Conservation (phyloP, 1,284 basidiomycete species). For the Ceratobasidium theobromae region DNA sequence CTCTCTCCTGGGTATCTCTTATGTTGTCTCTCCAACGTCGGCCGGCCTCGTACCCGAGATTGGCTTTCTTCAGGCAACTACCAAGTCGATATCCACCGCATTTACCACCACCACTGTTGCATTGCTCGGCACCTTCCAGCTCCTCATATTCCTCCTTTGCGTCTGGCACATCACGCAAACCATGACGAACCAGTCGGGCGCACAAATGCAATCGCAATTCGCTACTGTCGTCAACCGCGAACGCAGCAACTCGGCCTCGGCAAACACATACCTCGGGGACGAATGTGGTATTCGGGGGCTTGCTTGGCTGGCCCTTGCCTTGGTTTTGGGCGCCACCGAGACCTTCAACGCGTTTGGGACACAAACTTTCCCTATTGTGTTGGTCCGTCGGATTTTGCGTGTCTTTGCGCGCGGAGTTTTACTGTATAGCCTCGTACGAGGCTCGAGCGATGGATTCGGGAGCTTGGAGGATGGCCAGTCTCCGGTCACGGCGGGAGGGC, state of each 20-base stretch:
- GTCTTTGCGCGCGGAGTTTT: slow-evolving; percentile 56
- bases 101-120: slow-evolving; percentile 61
- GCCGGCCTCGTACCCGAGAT: slow-evolving; percentile 45
- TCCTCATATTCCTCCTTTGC: slow-evolving; percentile 56
- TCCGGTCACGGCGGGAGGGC: not conserved
- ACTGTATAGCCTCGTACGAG: slow-evolving; percentile 62
- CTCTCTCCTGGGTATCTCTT: slow-evolving; percentile 62
- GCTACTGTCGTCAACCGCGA: too few species aligned
- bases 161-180: slow-evolving; percentile 56
- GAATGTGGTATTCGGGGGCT: slow-evolving; percentile 39
- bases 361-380: slow-evolving; percentile 52
- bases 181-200: slow-evolving; percentile 46
- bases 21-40: slow-evolving; percentile 37
- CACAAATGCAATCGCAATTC: too few species aligned
- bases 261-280: slow-evolving; percentile 14
- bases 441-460: slow-evolving; percentile 49
- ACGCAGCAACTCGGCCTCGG: slow-evolving; percentile 8
- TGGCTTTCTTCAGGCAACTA: slow-evolving; percentile 47
- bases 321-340: slow-evolving; percentile 64
- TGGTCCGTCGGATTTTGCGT: slow-evolving; percentile 60
- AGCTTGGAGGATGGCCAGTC: slow-evolving; percentile 1
- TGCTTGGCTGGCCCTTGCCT: slow-evolving; percentile 63
- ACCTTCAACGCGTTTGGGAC: slow-evolving; percentile 62
- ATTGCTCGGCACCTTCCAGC: slow-evolving; percentile 58
- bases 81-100: slow-evolving; percentile 54